phyloP scores from a whole-genome alignment of 139 green algal genomes.

The Chlorella sp. region DNA sequence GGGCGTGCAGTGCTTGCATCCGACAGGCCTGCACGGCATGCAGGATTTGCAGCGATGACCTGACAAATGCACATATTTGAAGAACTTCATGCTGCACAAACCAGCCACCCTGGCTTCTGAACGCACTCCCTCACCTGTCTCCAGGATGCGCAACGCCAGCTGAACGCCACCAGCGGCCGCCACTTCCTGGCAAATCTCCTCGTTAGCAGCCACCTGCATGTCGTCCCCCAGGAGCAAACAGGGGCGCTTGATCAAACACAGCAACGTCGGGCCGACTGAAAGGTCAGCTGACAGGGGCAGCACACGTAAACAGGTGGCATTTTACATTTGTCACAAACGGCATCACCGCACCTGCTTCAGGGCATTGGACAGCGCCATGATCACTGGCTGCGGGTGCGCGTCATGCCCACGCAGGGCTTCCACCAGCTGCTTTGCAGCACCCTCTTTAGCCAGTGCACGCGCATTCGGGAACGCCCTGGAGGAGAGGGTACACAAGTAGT shows the following conservation, averaged over 20 bases:
- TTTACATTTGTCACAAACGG: too few species aligned
- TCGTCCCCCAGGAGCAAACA: too few species aligned
- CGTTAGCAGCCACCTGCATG: slow-evolving; percentile 63
- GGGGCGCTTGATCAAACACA: too few species aligned
- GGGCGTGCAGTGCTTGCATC: slow-evolving; percentile 23
- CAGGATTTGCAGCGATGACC: too few species aligned
- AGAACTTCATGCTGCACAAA: too few species aligned
- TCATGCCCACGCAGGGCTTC: slow-evolving; percentile 27
- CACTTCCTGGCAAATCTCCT: slow-evolving; percentile 76
- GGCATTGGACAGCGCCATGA: slow-evolving; percentile 25
- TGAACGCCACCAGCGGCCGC: slow-evolving; percentile 51
- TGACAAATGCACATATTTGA: too few species aligned
- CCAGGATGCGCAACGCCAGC: slow-evolving; percentile 49
- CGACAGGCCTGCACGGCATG: neutral
- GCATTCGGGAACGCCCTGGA: slow-evolving; percentile 65
- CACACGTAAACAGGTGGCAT: too few species aligned
- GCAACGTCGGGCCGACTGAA: too few species aligned
- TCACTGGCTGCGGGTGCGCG: neutral
- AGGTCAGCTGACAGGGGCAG: too few species aligned
- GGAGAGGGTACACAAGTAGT: too few species aligned
- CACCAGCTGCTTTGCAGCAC: slow-evolving; percentile 50
- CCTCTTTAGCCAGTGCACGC: slow-evolving; percentile 54
- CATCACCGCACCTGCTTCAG: slow-evolving; percentile 28
- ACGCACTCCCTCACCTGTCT: slow-evolving; percentile 13
- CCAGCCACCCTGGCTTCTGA: too few species aligned